A percentile compares a stretch with the other conserved stretches of the same genome.
These are phyloP conservation scores for Mrakiaceae sp. DNA, from an alignment of 1,284 basidiomycete genomes.

Conservation along the genomic window DNA sequence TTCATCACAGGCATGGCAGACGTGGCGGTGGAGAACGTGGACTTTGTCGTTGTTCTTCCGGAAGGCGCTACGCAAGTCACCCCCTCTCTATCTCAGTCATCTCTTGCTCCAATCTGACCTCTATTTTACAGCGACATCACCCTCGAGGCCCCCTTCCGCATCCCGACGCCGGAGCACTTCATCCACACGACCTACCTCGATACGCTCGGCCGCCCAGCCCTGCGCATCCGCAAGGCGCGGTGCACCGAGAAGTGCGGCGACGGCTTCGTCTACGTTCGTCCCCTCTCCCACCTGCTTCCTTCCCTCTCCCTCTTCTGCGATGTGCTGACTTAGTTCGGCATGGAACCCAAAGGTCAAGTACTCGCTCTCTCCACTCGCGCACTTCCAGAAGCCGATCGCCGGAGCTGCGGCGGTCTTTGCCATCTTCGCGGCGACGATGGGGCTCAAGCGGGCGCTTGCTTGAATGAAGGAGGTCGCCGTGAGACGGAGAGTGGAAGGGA, in stretches of 20 bases:
- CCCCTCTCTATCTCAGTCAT: neutral
- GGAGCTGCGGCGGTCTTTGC: conserved; percentile 40
- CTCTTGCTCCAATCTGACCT: neutral
- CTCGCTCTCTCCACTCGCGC: conserved; percentile 59
- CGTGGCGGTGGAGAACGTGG: conserved; percentile 68
- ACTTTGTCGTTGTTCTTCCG: conserved; percentile 71
- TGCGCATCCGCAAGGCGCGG: conserved; percentile 60
- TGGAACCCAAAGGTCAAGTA: conserved; percentile 59
- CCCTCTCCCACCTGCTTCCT: conserved; percentile 18
- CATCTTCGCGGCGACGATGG: conserved; percentile 4
- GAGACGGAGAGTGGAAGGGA: neutral
- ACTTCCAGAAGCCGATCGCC: conserved; percentile 69
- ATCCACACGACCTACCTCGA: conserved; percentile 83
- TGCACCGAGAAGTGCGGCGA: conserved; percentile 65
- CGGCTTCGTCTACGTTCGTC: conserved; percentile 55
- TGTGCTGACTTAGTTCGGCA: conserved; percentile 11
- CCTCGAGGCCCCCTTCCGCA: conserved; percentile 64
- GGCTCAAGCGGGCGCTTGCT: conserved; percentile 1
- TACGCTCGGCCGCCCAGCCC: conserved; percentile 71
- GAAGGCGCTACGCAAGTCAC: conserved; percentile 78
- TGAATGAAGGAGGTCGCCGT: neutral
- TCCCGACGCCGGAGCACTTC: conserved; percentile 44
- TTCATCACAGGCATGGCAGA: conserved; percentile 73
- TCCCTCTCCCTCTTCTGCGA: conserved; percentile 5
- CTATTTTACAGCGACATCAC: conserved; percentile 53